These are phyloP conservation scores for Gastroboletus turbinatus DNA, from an alignment of 1,284 basidiomycete genomes.

Conservation along the genomic window DNA sequence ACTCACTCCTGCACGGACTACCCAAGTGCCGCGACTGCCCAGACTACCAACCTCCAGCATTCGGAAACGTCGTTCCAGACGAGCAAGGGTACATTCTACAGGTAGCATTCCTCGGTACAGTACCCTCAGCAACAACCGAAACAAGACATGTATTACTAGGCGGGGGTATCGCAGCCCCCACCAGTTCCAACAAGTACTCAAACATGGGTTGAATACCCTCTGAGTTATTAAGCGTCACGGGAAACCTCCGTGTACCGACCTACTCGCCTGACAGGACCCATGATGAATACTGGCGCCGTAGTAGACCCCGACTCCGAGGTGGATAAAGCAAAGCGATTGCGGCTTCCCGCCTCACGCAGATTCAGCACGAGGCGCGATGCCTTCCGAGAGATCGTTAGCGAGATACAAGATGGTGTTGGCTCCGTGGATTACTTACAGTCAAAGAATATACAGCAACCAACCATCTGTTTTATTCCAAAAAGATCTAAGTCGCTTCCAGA, in stretches of 20 bases:
- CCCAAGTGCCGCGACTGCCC: too few species aligned
- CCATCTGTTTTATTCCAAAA: neutral
- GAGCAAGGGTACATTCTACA: too few species aligned
- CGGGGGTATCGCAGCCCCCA: neutral
- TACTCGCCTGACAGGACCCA: neutral
- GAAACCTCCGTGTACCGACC: neutral
- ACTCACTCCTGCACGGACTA: too few species aligned
- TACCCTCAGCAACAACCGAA: neutral
- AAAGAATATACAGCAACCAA: neutral
- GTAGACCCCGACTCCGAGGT: neutral
- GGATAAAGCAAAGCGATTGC: neutral
- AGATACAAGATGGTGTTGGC: neutral
- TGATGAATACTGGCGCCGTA: neutral
- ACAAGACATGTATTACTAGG: neutral
- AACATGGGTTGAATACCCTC: neutral
- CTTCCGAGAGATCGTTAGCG: neutral
- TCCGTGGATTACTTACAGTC: neutral
- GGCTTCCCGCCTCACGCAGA: neutral
- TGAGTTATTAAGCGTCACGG: neutral
- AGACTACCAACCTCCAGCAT: too few species aligned
- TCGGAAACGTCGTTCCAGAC: neutral
- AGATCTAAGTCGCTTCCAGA: neutral
- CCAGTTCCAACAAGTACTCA: neutral
- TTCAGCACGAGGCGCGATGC: neutral
- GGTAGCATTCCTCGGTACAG: too few species aligned